These are phyloP conservation scores for Saccharum officinarum DNA, from an alignment of 176 grass and related monocot species.

Conservation along the genomic window DNA sequence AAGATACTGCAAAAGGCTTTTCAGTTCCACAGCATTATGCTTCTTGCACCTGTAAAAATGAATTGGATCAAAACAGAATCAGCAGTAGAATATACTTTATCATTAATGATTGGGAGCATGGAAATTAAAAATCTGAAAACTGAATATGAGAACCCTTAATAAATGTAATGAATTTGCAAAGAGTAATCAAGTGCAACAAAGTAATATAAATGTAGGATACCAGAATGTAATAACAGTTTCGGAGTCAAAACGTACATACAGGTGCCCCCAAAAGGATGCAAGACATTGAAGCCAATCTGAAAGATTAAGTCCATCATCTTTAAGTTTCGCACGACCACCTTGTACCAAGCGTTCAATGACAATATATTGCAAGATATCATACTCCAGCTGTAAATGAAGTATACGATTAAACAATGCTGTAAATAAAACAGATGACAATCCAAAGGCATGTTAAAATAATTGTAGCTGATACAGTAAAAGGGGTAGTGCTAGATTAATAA, in stretches of 20 bases:
- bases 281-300: slow-evolving; percentile 99
- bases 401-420: slow-evolving; percentile 17
- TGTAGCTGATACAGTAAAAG: slow-evolving; percentile 5
- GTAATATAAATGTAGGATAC: background rate
- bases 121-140: slow-evolving; percentile 18
- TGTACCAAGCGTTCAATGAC: slow-evolving; percentile 96
- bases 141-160: slow-evolving; percentile 5
- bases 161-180: slow-evolving; percentile 4
- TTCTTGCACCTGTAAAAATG: slow-evolving; percentile 86
- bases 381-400: slow-evolving; percentile 80
- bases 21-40: slow-evolving; percentile 93
- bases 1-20: slow-evolving; percentile 96
- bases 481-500: slow-evolving; percentile 10
- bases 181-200: background rate
- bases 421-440: slow-evolving; percentile 20
- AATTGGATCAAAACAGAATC: slow-evolving; percentile 14
- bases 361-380: slow-evolving; percentile 98
- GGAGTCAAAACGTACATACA: slow-evolving; percentile 60
- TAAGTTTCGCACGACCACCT: slow-evolving; percentile 94
- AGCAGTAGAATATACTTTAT: slow-evolving; percentile 14
- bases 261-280: slow-evolving; percentile 98
- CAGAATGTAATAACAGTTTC: slow-evolving; percentile 23
- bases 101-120: background rate
- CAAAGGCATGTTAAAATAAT: slow-evolving; percentile 20
- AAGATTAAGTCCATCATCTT: slow-evolving; percentile 98